Evolutionary conservation across 345 rosid genomes (phyloP), one percentile per base, ranked within the genome.

Genomic region (Hibiscus syriacus): DNA sequence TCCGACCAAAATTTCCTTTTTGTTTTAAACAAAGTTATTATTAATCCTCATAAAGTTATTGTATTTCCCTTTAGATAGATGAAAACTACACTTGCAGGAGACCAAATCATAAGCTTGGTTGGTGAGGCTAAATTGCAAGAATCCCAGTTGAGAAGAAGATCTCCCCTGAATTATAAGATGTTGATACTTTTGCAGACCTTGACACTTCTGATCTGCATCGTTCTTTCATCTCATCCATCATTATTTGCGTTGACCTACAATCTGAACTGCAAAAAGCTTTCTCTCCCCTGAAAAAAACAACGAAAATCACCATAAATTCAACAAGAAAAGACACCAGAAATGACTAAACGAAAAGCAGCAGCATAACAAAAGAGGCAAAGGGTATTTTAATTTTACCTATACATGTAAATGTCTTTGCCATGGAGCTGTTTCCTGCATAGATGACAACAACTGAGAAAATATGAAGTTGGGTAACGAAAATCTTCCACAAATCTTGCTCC

Each of bases 181-280:
- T 68, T 59, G 96, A 73, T 36, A 82, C 67, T 23, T 80, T 77
- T 2, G 74, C 79, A 26, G 71, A 72, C 61, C 74, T 77, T 25
- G 79, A 26, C 29, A 74, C 76, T 39, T 76, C 84, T 14, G 89
- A 78, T 80, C 80, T 78, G 79, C 57, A 87, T 70, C 71, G 83
- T 71, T 88, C 86, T 73, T 82, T 83, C 7, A 76, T 66, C 64
- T 90, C 92, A 20, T 90, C 91, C 55, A 70, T 79, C 66, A 70
- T 72, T 65, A 93, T 90, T 29, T 88, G 90, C 55, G 70, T 76
- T 12, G 90, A 83, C 67, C 97, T 73, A 74, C 98, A 93, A 67
- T 88, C 97, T 13, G 69, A 56, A 79, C 97, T 92, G 48, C 95
- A 92, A 73, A 86, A 90, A 0, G 80, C 98, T 26, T 83, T 90